Evolutionary conservation across 371 early-diverging fungal species (phyloP).

Genomic region (Sporodiniella umbellata): DNA sequence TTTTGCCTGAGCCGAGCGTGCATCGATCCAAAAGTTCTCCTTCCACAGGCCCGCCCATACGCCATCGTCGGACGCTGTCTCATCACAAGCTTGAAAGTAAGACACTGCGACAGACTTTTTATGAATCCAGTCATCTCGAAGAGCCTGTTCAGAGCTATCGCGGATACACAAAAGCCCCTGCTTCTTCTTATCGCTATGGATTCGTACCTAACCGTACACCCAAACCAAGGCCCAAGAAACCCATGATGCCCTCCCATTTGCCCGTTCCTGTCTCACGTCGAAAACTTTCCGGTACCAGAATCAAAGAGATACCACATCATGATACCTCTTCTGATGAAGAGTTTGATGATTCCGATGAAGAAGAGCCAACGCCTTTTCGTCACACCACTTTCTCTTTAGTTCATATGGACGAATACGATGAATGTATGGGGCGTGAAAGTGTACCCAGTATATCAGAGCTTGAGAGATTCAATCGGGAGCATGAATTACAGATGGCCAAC

Average conservation of each 20-base stretch:
- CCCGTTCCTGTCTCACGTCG: conserved; percentile 15
- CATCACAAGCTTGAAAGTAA: conserved; percentile 1
- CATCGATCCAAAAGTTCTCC: conserved; percentile 35
- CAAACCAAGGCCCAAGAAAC: neutral
- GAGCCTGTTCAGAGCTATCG: too few species aligned
- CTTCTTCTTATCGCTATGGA: conserved; percentile 16
- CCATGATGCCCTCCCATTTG: conserved; percentile 11
- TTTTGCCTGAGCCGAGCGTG: conserved; percentile 23
- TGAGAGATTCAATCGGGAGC: conserved; percentile 23
- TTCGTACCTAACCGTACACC: conserved; percentile 5
- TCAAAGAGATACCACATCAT: conserved; percentile 53
- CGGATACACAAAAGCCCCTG: neutral
- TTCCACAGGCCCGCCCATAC: conserved; percentile 2
- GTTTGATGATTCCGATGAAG: conserved; percentile 31
- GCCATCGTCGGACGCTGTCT: neutral
- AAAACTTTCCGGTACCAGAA: conserved; percentile 31
- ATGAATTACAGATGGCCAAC: conserved; percentile 21
- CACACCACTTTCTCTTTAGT: conserved; percentile 51
- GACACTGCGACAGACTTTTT: conserved; percentile 1
- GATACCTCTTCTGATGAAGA: conserved; percentile 49
- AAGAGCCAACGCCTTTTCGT: conserved; percentile 20
- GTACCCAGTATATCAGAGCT: conserved; percentile 27
- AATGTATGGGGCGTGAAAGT: conserved; percentile 52
- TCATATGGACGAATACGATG: conserved; percentile 63
- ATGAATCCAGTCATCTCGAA: conserved; percentile 1